phyloP scores from a whole-genome alignment of 2,329 filamentous ascomycete species.

The Immersiporthe knoxdaviesiana region DNA sequence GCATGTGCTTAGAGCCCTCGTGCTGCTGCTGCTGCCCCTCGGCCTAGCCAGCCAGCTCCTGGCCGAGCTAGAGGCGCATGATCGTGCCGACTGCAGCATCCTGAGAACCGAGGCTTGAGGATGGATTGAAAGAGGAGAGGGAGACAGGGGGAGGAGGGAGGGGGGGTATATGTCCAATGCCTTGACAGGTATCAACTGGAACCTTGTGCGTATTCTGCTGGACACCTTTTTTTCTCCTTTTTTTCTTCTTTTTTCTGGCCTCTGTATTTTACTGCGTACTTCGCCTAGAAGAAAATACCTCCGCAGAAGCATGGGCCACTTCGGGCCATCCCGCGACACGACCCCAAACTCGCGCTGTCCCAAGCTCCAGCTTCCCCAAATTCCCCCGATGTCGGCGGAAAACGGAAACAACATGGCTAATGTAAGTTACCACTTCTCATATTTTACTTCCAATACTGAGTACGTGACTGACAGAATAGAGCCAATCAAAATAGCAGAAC shows the following conservation, averaged over 20 bases:
- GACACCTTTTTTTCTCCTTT: slow-evolving; percentile 8
- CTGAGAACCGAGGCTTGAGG: slow-evolving; percentile 1
- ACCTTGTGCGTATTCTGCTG: background rate
- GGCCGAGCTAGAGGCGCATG: slow-evolving; percentile 24
- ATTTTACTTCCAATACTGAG: background rate
- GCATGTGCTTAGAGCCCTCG: slow-evolving; percentile 29
- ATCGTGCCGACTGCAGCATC: slow-evolving; percentile 28
- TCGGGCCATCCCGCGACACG: slow-evolving; percentile 16
- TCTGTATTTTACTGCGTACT: background rate
- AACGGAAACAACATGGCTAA: slow-evolving; percentile 17
- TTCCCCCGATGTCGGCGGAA: slow-evolving; percentile 27
- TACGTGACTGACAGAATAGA: background rate
- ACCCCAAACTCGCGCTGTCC: background rate
- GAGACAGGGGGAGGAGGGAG: background rate
- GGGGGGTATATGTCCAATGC: background rate
- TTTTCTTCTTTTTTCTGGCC: background rate
- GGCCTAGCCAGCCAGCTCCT: slow-evolving; percentile 25
- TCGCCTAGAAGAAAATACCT: slow-evolving; percentile 23
- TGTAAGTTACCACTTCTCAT: background rate
- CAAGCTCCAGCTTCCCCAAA: slow-evolving; percentile 5
- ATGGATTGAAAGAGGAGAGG: background rate
- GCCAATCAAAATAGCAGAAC: background rate
- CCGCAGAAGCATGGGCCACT: slow-evolving; percentile 21
- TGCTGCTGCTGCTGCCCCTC: slow-evolving; percentile 27
- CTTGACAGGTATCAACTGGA: slow-evolving; percentile 8